These are phyloP conservation scores for Lavandula angustifolia DNA, from an alignment of 257 asterid species.

Conservation along the genomic window DNA sequence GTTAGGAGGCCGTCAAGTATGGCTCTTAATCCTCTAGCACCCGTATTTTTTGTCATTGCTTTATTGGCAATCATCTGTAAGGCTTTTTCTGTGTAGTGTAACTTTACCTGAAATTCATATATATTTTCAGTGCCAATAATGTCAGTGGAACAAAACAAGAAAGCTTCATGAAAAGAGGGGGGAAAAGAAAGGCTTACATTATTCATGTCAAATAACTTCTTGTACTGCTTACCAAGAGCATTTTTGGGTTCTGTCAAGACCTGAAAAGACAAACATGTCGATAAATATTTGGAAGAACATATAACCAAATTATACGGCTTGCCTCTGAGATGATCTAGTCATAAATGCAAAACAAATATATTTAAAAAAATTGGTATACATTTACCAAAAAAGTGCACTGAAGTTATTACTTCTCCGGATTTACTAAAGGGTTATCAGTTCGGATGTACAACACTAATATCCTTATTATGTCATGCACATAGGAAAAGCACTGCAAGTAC, in stretches of 20 bases:
- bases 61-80: slow-evolving; percentile 61
- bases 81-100: slow-evolving; percentile 78
- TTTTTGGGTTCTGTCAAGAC: slow-evolving; percentile 83
- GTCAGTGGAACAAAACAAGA: slow-evolving; percentile 13
- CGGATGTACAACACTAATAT: neutral
- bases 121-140: slow-evolving; percentile 17
- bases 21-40: slow-evolving; percentile 92
- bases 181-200: slow-evolving; percentile 54
- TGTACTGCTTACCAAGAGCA: slow-evolving; percentile 92
- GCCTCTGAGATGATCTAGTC: slow-evolving; percentile 9
- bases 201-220: slow-evolving; percentile 81
- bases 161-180: neutral
- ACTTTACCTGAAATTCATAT: slow-evolving; percentile 62
- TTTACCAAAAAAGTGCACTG: slow-evolving; percentile 8
- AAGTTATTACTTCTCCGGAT: neutral
- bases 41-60: slow-evolving; percentile 83
- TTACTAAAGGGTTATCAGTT: neutral
- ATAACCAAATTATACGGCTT: slow-evolving; percentile 15
- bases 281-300: slow-evolving; percentile 20
- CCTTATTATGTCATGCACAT: neutral
- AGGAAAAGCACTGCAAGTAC: slow-evolving; percentile 13
- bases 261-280: slow-evolving; percentile 41
- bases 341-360: neutral
- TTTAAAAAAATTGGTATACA: neutral
- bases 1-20: slow-evolving; percentile 78